Evolutionary conservation across 208 protist species (phyloP).

Genomic region (Balamuthia mandrillaris): DNA sequence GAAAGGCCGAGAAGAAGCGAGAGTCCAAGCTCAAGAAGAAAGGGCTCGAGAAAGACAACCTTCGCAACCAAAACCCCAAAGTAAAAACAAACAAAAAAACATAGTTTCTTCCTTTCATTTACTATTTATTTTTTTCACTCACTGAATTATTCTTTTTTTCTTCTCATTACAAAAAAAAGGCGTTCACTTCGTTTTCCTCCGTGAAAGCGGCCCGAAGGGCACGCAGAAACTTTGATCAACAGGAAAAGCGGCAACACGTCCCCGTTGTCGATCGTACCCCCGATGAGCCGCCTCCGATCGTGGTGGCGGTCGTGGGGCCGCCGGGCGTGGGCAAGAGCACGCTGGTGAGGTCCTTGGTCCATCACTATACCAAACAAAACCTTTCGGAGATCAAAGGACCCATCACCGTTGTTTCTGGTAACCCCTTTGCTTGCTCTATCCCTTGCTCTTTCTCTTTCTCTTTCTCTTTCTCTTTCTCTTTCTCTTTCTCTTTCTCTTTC

Average conservation of each 20-base stretch:
- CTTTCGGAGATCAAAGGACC: conserved; percentile 87
- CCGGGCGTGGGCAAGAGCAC: conserved; percentile 92
- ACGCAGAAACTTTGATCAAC: not conserved
- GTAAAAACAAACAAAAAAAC: no score
- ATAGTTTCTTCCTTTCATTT: not conserved
- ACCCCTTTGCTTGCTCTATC: no score
- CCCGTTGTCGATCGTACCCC: conserved; percentile 61
- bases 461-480: not conserved
- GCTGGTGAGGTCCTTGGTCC: conserved; percentile 95
- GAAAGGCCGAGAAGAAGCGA: no score
- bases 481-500: no score
- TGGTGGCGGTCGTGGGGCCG: conserved; percentile 94
- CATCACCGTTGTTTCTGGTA: conserved; percentile 93
- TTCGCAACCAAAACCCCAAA: no score
- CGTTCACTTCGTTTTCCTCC: conserved; percentile 11
- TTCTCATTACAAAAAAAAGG: not conserved
- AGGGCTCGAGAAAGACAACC: no score
- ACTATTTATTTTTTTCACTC: not conserved
- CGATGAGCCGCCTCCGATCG: conserved; percentile 81
- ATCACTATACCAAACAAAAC: conserved; percentile 93
- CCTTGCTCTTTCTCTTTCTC: not conserved
- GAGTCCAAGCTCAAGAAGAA: no score
- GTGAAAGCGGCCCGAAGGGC: not conserved
- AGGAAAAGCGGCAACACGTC: conserved; percentile 66
- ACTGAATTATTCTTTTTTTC: not conserved